Base-by-base conservation (phyloP, 495 filamentous ascomycete genomes). In the Chaetomium tenue region DNA sequence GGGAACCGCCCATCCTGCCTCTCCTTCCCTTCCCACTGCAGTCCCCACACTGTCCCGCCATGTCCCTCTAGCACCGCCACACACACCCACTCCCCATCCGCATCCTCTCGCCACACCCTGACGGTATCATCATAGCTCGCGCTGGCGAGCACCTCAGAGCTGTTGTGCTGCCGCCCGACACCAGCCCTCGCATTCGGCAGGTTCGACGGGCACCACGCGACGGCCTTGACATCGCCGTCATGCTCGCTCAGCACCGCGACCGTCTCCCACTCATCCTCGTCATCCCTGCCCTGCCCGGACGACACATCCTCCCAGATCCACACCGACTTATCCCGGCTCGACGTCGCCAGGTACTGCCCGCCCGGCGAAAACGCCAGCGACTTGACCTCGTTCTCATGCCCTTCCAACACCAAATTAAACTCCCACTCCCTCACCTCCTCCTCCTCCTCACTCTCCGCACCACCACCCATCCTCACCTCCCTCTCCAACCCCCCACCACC, bases 251-350 rank as follows among this genome's bases (percentile, higher is more conserved):
- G 81, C 61, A 98, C 93, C 0, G 93, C 93, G 7, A 97, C 85
- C 8, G 94, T 97, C 84, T 98, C 94, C 73, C 90, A 97, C 65
- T 97, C 93, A 71, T 96, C 93, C 30, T 93, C 92, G 8, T 86
- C 90, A 16, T 68, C 72, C 0, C 42, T 60, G 0, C 51, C 67
- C 1, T 40, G 59, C 0, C 48, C 63, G 11, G 37, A 3, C 9
- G 82, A 82, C 4, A 98, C 82, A 72, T 97, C 93, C 75, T 98
- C 94, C 94, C 94, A 98, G 56, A 98, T 89, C 94, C 94, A 98
- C n/a, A 98, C 90, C 25, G 85, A 88, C 78, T 97, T 97, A 75
- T 98, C 94, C 13, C 94, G 82, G 25, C 85, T 88, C 72, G 92
- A 98, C 0, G 93, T 97, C 7, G 94, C 94, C 5, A 98, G 84